Evolutionary conservation across 2,329 filamentous ascomycete genomes (phyloP).

Genomic region (Blastomyces emzantsi): DNA sequence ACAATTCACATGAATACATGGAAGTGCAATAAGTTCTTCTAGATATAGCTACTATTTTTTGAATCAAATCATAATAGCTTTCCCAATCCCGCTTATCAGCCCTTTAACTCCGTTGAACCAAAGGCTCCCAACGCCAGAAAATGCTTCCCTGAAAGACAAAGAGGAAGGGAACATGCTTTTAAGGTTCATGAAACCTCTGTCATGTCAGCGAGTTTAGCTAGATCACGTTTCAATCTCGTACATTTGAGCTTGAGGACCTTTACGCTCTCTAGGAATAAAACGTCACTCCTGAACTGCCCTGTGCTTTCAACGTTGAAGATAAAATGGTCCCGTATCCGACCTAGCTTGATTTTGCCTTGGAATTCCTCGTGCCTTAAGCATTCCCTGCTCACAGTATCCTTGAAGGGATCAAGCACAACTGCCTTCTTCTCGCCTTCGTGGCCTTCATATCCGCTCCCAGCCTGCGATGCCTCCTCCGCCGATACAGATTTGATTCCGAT

Average conservation of each 20-base stretch:
- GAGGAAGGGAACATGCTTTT: constrained; percentile 6
- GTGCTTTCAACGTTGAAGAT: constrained; percentile 95
- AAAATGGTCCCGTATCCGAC: constrained; percentile 86
- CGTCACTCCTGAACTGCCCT: constrained; percentile 89
- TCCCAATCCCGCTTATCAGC: not conserved
- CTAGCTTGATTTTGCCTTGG: constrained; percentile 88
- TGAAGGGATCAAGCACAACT: constrained; percentile 79
- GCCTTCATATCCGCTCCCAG: constrained; percentile 59
- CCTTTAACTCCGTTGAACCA: constrained; percentile 2
- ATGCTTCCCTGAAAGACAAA: constrained; percentile 28
- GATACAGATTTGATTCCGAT: constrained; percentile 70
- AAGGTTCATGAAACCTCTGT: constrained; percentile 18
- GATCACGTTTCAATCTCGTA: constrained; percentile 36
- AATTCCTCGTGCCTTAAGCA: constrained; percentile 88
- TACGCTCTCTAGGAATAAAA: constrained; percentile 84
- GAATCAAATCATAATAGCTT: constrained; percentile 4
- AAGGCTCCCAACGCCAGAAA: constrained; percentile 28
- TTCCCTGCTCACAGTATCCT: constrained; percentile 91
- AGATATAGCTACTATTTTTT: not conserved
- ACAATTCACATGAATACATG: not conserved
- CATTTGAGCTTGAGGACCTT: constrained; percentile 81
- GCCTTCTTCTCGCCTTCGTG: constrained; percentile 76
- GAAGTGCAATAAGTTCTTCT: not conserved
- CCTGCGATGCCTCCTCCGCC: constrained; percentile 50
- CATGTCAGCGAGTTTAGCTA: constrained; percentile 35